phyloP scores from a whole-genome alignment of 257 asterid genomes.

The Gardenia jasminoides region DNA sequence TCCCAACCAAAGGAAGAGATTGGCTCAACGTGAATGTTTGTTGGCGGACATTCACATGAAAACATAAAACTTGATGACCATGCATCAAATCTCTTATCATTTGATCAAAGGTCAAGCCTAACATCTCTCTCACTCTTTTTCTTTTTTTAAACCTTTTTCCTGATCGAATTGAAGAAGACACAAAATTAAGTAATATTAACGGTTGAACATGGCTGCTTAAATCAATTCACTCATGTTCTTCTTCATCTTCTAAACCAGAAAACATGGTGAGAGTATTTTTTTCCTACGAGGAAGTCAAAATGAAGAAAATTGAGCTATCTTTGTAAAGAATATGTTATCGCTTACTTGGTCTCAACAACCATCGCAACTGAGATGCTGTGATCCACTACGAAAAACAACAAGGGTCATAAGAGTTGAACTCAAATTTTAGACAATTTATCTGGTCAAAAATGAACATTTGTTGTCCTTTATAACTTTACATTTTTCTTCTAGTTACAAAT shows the following conservation, averaged over 20 bases:
- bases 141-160: neutral
- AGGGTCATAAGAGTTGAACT: neutral
- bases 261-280: neutral
- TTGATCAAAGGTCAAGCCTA: neutral
- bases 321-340: neutral
- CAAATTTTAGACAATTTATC: neutral
- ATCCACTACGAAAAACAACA: neutral
- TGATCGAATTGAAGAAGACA: neutral
- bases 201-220: neutral
- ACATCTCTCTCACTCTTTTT: neutral
- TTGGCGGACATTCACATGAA: conserved; percentile 76
- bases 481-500: too few relatives aligned
- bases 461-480: neutral
- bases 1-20: conserved; percentile 52
- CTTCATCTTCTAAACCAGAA: neutral
- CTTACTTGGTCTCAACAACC: neutral
- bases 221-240: neutral
- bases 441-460: neutral
- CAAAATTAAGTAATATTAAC: neutral
- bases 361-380: neutral
- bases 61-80: conserved; percentile 23
- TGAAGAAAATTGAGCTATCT: neutral
- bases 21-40: conserved; percentile 93
- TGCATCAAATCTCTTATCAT: neutral
- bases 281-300: neutral